phyloP scores from a whole-genome alignment of 345 rosid species.

The Citrus trifoliata region DNA sequence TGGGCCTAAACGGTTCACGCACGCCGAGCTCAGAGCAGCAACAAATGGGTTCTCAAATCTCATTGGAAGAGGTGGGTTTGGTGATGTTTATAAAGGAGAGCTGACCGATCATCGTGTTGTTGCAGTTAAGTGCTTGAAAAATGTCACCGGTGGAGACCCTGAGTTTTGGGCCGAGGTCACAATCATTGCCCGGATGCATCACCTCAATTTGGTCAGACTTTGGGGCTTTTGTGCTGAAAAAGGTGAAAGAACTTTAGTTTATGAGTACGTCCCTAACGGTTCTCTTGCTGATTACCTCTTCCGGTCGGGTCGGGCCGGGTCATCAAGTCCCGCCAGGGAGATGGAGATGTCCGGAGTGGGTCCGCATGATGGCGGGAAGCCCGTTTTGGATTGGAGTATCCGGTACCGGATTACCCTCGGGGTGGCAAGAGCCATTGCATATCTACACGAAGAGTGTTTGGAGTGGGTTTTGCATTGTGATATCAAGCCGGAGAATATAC shows the following conservation, averaged over 20 bases:
- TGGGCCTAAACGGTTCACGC: slow-evolving; percentile 58
- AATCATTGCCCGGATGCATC: slow-evolving; percentile 68
- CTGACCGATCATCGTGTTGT: slow-evolving; percentile 53
- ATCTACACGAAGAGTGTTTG: slow-evolving; percentile 68
- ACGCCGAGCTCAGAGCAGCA: slow-evolving; percentile 55
- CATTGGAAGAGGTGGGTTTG: slow-evolving; percentile 66
- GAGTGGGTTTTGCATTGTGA: slow-evolving; percentile 72
- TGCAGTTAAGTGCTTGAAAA: slow-evolving; percentile 63
- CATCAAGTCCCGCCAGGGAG: slow-evolving; percentile 1
- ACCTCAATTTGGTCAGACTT: slow-evolving; percentile 57
- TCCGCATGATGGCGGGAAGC: not conserved
- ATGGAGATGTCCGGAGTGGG: not conserved
- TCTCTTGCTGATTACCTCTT: slow-evolving; percentile 54
- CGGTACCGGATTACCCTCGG: slow-evolving; percentile 63
- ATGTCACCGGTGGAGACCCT: slow-evolving; percentile 53
- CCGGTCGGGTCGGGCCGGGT: slow-evolving; percentile 17
- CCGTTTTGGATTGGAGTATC: slow-evolving; percentile 53
- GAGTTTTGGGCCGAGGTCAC: slow-evolving; percentile 76
- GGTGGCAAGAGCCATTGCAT: slow-evolving; percentile 68
- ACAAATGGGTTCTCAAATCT: slow-evolving; percentile 44
- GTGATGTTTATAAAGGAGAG: slow-evolving; percentile 66
- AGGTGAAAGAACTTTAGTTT: slow-evolving; percentile 56
- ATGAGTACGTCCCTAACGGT: slow-evolving; percentile 67
- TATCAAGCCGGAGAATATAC: slow-evolving; percentile 64
- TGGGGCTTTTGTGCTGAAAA: slow-evolving; percentile 73